These are phyloP conservation scores for Teratosphaeria zuluensis DNA, from an alignment of 2,329 filamentous ascomycete genomes.

Conservation along the genomic window DNA sequence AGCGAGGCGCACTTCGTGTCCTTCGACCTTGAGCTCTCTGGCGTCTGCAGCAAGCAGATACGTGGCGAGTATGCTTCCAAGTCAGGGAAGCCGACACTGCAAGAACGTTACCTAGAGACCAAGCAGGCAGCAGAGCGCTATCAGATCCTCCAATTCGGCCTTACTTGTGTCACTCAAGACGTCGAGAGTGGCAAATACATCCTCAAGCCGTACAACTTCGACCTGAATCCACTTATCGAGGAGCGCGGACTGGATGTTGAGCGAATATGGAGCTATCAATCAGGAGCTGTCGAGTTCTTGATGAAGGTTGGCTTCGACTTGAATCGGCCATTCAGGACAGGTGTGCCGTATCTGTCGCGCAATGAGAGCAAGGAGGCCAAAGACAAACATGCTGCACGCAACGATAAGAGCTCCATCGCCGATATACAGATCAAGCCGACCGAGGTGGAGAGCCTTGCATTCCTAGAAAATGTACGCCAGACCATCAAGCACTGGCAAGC, in stretches of 20 bases:
- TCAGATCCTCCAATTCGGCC: slow-evolving; percentile 56
- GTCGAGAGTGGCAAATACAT: slow-evolving; percentile 45
- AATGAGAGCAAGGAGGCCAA: slow-evolving; percentile 45
- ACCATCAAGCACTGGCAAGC: slow-evolving; percentile 38
- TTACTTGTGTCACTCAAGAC: slow-evolving; percentile 55
- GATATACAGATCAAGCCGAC: slow-evolving; percentile 43
- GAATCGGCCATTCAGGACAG: slow-evolving; percentile 44
- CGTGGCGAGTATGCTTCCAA: slow-evolving; percentile 19
- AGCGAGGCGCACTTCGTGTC: slow-evolving; percentile 52
- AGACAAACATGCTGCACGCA: slow-evolving; percentile 33
- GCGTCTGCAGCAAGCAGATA: slow-evolving; percentile 41
- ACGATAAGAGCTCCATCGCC: slow-evolving; percentile 30
- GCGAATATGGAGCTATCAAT: slow-evolving; percentile 50
- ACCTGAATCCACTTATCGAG: slow-evolving; percentile 47
- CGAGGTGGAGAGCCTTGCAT: slow-evolving; percentile 44
- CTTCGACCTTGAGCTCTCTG: slow-evolving; percentile 58
- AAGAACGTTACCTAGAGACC: slow-evolving; percentile 52
- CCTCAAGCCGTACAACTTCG: slow-evolving; percentile 55
- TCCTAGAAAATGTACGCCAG: slow-evolving; percentile 37
- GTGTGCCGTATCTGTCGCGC: slow-evolving; percentile 54
- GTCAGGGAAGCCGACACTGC: slow-evolving; percentile 40
- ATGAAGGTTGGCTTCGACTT: slow-evolving; percentile 50
- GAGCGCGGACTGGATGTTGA: slow-evolving; percentile 46
- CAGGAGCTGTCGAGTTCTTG: slow-evolving; percentile 53
- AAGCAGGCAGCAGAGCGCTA: slow-evolving; percentile 53